Base-by-base conservation (phyloP, 2,329 filamentous ascomycete genomes). In the Cytospora piceae region DNA sequence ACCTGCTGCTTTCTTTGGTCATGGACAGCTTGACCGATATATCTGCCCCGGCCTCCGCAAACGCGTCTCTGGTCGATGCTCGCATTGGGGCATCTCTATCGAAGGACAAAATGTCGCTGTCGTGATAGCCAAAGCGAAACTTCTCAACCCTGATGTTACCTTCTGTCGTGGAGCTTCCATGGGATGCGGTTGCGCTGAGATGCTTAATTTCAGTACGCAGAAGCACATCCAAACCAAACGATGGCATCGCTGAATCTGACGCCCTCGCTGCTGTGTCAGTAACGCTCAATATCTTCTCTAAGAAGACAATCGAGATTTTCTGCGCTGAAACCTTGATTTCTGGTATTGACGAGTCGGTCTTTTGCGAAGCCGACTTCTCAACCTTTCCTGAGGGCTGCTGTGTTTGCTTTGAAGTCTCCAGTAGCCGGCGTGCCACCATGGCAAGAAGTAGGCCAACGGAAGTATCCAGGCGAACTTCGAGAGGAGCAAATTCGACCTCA, bases 91-190 rank as follows among this genome's bases (percentile, higher is more conserved):
- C 77, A 22, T 79, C 80, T 49, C 82, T 80, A 69, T 89, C 84
- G 68, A 90, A 90, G 1, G 85, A 88, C 42, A 90, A 68, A 42
- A 90, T 88, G 63, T 87, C 83, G 49, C 85, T 86, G 67, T 85
- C 80, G 2, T 82, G 80, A 72, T 90, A 90, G 1, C 87, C 87
- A 70, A 90, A 87, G 0, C 79, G 80, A 70, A 90, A 85, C 68
- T 85, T 86, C 68, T 85, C 80, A 2, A 89, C 71, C 53, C 82
- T 78, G 14, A 87, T 70, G 51, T 74, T 80, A 5, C 77, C 74
- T 55, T 79, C 70, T 29, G 72, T 73, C 17, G 72, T 71, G 56
- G 70, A 67, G 31, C 71, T 69, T 5, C 73, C 69, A 59, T 70
- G 71, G 3, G 74, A 72, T 22, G 78, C 39, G 11, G 71, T 71